These are phyloP conservation scores for Globisporangium lucens DNA, from an alignment of 352 stramenopile genomes.

Conservation along the genomic window DNA sequence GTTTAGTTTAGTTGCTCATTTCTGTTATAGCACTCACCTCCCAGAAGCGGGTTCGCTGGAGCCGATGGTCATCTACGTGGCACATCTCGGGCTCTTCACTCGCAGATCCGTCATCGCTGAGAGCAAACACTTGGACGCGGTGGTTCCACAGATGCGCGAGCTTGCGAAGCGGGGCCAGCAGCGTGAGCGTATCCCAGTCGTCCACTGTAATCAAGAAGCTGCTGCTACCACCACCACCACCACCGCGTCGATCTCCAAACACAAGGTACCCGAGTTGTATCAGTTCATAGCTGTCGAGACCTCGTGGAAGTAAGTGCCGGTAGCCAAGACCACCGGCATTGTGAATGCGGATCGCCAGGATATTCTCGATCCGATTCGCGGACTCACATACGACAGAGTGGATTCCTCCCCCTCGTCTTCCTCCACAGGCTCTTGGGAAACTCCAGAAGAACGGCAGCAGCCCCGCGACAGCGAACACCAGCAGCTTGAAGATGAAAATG, in stretches of 20 bases:
- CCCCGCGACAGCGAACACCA: not conserved
- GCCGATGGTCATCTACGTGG: not conserved
- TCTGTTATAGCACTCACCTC: not conserved
- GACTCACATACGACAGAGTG: not conserved
- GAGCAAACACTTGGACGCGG: not conserved
- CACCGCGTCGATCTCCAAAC: not conserved
- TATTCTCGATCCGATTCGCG: not conserved
- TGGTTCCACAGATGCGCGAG: constrained; percentile 1
- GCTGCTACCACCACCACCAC: not conserved
- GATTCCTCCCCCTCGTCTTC: not conserved
- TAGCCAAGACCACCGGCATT: not conserved
- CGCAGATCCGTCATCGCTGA: not conserved
- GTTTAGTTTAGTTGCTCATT: not conserved
- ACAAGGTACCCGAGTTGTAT: constrained; percentile 25
- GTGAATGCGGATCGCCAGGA: not conserved
- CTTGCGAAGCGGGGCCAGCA: not conserved
- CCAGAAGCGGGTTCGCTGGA: not conserved
- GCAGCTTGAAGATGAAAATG: constrained; percentile 19
- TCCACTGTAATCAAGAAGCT: constrained; percentile 22
- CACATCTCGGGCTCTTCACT: not conserved
- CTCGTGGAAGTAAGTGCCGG: not conserved
- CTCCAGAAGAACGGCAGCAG: not conserved
- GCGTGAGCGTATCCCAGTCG: not conserved
- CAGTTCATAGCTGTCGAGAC: constrained; percentile 18
- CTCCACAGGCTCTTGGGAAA: not conserved